Evolutionary conservation across 306 rosid genomes (phyloP).

Genomic region (Morella rubra): DNA sequence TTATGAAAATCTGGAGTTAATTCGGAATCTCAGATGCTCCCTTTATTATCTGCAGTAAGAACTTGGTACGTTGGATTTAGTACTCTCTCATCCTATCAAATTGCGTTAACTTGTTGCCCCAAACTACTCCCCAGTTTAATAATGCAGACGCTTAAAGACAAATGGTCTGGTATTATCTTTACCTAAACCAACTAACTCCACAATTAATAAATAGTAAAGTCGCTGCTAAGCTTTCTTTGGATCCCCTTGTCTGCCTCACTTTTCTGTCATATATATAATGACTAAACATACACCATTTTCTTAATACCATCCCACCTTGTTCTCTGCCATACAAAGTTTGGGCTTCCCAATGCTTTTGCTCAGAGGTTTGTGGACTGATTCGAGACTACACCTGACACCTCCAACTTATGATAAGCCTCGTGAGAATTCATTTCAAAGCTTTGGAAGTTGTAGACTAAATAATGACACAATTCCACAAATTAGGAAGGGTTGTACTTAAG

Average conservation of each 20-base stretch:
- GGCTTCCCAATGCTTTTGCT: constrained; percentile 42
- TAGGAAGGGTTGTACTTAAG: background rate
- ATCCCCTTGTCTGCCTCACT: constrained; percentile 52
- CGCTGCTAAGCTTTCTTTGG: constrained; percentile 52
- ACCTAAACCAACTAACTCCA: constrained; percentile 64
- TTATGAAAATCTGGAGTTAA: background rate
- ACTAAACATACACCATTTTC: background rate
- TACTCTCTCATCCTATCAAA: background rate
- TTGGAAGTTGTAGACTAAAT: background rate
- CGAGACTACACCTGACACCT: constrained; percentile 28
- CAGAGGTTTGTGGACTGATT: constrained; percentile 27
- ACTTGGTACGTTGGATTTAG: background rate
- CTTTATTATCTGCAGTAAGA: background rate
- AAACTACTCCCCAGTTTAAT: constrained; percentile 24
- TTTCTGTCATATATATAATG: constrained; percentile 18
- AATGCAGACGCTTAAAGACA: constrained; percentile 41
- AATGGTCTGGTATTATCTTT: constrained; percentile 41
- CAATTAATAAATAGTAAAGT: constrained; percentile 16
- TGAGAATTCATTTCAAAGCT: constrained; percentile 4
- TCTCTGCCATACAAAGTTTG: constrained; percentile 28
- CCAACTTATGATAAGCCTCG: constrained; percentile 7
- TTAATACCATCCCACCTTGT: constrained; percentile 19
- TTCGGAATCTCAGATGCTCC: too few species aligned
- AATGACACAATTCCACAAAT: too few species aligned
- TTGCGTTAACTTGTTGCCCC: background rate